Evolutionary conservation across 129 eudicot genomes (phyloP).

Genomic region (Chrysanthemum lavandulifolium): DNA sequence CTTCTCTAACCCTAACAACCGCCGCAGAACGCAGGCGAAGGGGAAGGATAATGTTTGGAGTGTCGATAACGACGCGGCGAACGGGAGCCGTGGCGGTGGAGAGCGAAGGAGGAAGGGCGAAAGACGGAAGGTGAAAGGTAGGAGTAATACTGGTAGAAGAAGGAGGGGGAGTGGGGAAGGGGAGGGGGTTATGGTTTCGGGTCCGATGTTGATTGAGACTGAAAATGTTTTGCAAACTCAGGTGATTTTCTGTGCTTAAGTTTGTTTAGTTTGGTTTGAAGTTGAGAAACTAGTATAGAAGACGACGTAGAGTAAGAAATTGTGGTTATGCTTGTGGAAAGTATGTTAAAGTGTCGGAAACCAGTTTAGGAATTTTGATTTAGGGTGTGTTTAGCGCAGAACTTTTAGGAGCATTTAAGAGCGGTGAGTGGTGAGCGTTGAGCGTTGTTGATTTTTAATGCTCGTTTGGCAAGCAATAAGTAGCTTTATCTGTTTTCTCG

Average conservation of each 20-base stretch:
- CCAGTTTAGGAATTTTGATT: too few relatives aligned
- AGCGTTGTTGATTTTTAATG: too few relatives aligned
- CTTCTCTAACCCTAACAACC: slow-evolving; percentile 16
- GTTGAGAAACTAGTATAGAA: too few relatives aligned
- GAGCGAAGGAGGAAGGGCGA: slow-evolving; percentile 41
- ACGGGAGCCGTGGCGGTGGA: slow-evolving; percentile 35
- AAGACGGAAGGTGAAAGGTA: slow-evolving; percentile 26
- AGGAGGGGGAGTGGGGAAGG: slow-evolving; percentile 33
- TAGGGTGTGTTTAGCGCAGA: too few relatives aligned
- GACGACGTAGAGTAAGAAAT: too few relatives aligned
- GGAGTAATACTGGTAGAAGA: slow-evolving; percentile 32
- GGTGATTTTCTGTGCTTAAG: slow-evolving; percentile 32
- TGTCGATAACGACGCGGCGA: slow-evolving; percentile 54
- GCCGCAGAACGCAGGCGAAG: slow-evolving; percentile 26
- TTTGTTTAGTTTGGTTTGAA: background rate
- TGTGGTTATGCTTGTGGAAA: too few relatives aligned
- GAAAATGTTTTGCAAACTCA: slow-evolving; percentile 86
- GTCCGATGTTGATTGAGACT: slow-evolving; percentile 73
- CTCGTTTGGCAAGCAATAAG: too few relatives aligned
- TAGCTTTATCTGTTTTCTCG: too few relatives aligned
- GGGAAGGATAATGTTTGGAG: slow-evolving; percentile 98
- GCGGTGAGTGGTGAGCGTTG: too few relatives aligned
- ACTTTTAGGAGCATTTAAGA: too few relatives aligned
- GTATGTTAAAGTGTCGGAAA: too few relatives aligned
- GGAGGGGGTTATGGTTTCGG: slow-evolving; percentile 63